Conservation (phyloP, 352 stramenopile species). For the Phytophthora quininea region DNA sequence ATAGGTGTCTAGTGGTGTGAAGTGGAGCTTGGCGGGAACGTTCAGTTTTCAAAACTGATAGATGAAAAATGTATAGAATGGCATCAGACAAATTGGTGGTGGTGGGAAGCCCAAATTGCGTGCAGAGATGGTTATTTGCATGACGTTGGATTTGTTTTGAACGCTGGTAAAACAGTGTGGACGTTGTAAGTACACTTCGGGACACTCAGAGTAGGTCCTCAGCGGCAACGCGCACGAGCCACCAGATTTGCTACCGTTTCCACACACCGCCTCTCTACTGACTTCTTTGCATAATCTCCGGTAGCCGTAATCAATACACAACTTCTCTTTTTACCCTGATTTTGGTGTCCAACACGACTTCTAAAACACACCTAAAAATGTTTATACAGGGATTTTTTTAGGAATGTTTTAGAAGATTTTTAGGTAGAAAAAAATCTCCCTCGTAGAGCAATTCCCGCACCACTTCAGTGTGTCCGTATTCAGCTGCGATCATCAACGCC, state of each 20-base stretch:
- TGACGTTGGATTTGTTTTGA: background rate
- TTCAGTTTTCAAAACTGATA: background rate
- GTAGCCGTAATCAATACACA: too few species aligned
- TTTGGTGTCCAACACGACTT: too few species aligned
- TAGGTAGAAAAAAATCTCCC: too few species aligned
- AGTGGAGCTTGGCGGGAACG: background rate
- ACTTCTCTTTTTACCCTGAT: too few species aligned
- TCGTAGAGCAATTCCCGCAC: slow-evolving; percentile 2
- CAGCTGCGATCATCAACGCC: slow-evolving; percentile 8
- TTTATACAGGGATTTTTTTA: too few species aligned
- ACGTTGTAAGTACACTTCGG: background rate
- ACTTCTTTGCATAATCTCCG: too few species aligned
- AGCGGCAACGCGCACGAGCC: too few species aligned
- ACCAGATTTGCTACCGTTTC: too few species aligned
- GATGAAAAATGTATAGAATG: background rate
- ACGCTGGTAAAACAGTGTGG: background rate
- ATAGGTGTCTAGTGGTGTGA: background rate
- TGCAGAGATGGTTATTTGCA: background rate
- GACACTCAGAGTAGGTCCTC: too few species aligned
- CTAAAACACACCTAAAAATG: too few species aligned
- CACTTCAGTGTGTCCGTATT: background rate
- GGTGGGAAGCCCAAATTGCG: background rate
- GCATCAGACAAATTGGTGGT: background rate
- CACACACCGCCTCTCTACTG: too few species aligned
- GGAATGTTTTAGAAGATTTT: too few species aligned